Base-by-base conservation (phyloP, 495 filamentous ascomycete genomes). In the Aspergillus sclerotioniger region DNA sequence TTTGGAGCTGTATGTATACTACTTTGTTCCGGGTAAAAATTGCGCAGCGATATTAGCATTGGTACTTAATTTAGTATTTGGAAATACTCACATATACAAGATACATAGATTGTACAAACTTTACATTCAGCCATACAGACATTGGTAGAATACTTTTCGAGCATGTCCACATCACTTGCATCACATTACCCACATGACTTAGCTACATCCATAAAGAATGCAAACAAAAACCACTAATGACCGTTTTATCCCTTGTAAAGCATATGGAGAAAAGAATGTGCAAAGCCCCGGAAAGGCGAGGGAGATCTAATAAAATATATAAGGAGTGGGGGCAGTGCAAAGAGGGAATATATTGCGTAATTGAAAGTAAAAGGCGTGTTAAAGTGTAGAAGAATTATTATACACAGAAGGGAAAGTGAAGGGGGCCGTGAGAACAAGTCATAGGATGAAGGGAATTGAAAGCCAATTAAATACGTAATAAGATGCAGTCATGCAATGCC, bases 361-460 rank as follows among this genome's bases (percentile, higher is more conserved):
- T 37, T 43, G 37, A 16, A 46, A 35, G 21, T 46, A 19, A 17
- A 16, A 51, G 21, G 32, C 45, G 49, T 60, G 48, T 29, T 45
- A 8, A 50, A 41, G 48, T 8, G 41, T 32, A 32, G 25, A 52
- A 16, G 54, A 57, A 64, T 48, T 51, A 44, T 33, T 28, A 52
- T 51, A 59, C 57, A 61, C 46, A 52, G 53, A 55, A 61, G 57
- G 10, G 45, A 62, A 37, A 10, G n/a, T 21, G 6, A 25, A 25
- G 25, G 25, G 25, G 25, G 25, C 25, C 25, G 25, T 25, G 25
- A 25, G 25, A 25, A 25, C 25, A 25, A 25, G 5, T 3, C 25
- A 25, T 25, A 25, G 25, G 25, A 25, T 25, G 21, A 57, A 53
- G 37, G 16, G 41, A 50, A 28, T 10, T 8, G 9, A 19, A 55